Percentiles rank a stretch among this genome's conserved stretches.
Conservation (phyloP, 2,329 filamentous ascomycete species). For the Curvularia spicifera region DNA sequence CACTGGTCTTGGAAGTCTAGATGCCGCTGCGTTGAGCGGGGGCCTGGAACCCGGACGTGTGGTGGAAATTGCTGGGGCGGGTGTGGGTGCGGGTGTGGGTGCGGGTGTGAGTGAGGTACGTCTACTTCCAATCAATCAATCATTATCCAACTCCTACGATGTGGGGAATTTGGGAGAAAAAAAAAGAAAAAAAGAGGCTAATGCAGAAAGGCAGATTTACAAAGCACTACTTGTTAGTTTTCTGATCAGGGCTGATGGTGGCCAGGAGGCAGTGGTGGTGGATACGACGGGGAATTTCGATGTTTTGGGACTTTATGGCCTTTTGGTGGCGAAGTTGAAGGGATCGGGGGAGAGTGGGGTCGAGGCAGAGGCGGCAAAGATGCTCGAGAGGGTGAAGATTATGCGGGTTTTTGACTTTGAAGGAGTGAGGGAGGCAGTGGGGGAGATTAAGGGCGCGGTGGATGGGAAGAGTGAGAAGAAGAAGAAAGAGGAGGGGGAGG, state of each 20-base stretch:
- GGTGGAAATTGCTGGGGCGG: slow-evolving; percentile 44
- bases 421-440: slow-evolving; percentile 55
- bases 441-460: slow-evolving; percentile 47
- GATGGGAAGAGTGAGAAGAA: slow-evolving; percentile 22
- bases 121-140: no score
- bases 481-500: slow-evolving; percentile 4
- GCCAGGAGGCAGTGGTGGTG: slow-evolving; percentile 50
- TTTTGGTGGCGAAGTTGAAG: slow-evolving; percentile 34
- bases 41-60: slow-evolving; percentile 48
- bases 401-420: slow-evolving; percentile 60
- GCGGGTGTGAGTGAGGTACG: slow-evolving; percentile 28
- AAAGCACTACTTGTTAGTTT: slow-evolving; percentile 49
- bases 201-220: slow-evolving; percentile 11
- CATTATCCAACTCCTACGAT: no score
- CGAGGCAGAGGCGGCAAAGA: slow-evolving; percentile 42
- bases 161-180: no score
- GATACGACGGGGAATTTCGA: slow-evolving; percentile 57
- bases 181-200: no score
- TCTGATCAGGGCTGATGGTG: slow-evolving; percentile 37
- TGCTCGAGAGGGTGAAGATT: slow-evolving; percentile 55
- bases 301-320: slow-evolving; percentile 49
- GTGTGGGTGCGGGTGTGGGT: slow-evolving; percentile 29
- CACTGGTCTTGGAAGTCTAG: slow-evolving; percentile 40
- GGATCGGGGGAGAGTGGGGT: not conserved
- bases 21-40: slow-evolving; percentile 46